phyloP scores from a whole-genome alignment of 768 basidiomycete genomes.

The Clitopilus passeckerianus region DNA sequence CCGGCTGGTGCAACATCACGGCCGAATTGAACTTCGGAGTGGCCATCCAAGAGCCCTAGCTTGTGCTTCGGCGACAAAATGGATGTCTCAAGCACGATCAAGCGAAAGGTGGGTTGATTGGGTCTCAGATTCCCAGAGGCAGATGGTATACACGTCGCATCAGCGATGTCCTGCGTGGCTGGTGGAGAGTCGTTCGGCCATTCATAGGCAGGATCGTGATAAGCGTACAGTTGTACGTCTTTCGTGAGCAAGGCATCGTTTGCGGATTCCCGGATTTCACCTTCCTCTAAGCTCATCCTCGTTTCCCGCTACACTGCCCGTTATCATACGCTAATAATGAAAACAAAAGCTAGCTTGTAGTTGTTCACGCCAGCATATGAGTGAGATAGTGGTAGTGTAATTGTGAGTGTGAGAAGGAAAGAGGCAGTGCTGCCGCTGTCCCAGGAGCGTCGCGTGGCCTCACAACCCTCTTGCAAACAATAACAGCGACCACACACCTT shows the following conservation, averaged over 20 bases:
- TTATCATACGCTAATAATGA: background rate
- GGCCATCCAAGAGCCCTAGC: conserved; percentile 39
- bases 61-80: conserved; percentile 49
- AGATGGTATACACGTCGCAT: conserved; percentile 5
- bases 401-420: conserved; percentile 3
- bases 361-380: background rate
- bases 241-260: background rate
- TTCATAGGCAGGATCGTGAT: conserved; percentile 52
- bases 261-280: conserved; percentile 19
- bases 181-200: conserved; percentile 44
- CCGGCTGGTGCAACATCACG: conserved; percentile 56
- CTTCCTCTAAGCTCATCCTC: conserved; percentile 21
- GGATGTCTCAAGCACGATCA: conserved; percentile 52
- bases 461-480: background rate
- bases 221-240: too few species aligned
- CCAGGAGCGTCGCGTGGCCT: background rate
- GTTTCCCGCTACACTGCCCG: background rate
- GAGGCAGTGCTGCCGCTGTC: background rate
- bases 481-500: background rate
- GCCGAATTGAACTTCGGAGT: conserved; percentile 68
- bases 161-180: background rate
- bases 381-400: background rate
- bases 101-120: conserved; percentile 36
- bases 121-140: conserved; percentile 9
- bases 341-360: background rate